A percentile compares a stretch with the other conserved stretches of the same genome.
Evolutionary conservation across 2,329 filamentous ascomycete species (phyloP).

Genomic region (Aspergillus aculeatinus): DNA sequence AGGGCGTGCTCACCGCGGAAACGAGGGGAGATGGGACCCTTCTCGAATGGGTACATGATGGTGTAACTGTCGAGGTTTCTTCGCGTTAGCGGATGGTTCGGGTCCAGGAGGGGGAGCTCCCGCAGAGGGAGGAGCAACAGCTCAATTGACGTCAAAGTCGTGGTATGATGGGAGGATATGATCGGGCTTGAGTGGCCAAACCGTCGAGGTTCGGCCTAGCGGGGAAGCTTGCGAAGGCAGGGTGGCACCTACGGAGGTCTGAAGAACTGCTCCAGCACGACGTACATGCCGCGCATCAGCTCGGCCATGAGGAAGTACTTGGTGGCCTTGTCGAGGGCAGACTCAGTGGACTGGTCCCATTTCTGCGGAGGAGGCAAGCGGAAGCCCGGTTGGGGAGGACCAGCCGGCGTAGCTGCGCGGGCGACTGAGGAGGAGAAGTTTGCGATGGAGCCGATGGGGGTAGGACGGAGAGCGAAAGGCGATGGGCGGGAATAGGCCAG

Average conservation of each 20-base stretch:
- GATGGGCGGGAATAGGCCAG: slow-evolving; percentile 42
- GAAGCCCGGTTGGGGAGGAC: slow-evolving; percentile 78
- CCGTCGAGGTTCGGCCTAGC: neutral
- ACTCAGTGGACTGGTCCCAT: slow-evolving; percentile 80
- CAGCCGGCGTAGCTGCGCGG: slow-evolving; percentile 64
- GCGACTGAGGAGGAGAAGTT: slow-evolving; percentile 65
- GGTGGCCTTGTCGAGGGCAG: slow-evolving; percentile 75
- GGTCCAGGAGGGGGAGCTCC: neutral
- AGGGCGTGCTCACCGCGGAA: slow-evolving; percentile 98
- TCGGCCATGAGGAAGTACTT: slow-evolving; percentile 96
- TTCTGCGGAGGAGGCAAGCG: slow-evolving; percentile 68
- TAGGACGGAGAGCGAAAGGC: slow-evolving; percentile 29
- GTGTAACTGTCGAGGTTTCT: slow-evolving; percentile 69
- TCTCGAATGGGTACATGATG: slow-evolving; percentile 98
- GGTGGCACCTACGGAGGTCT: slow-evolving; percentile 78
- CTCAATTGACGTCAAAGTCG: neutral
- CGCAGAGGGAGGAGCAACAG: neutral
- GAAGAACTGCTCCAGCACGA: slow-evolving; percentile 97
- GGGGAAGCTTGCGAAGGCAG: neutral
- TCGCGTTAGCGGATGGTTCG: neutral
- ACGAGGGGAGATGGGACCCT: slow-evolving; percentile 94
- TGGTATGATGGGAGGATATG: neutral
- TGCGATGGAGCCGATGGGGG: slow-evolving; percentile 50
- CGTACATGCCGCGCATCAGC: slow-evolving; percentile 97
- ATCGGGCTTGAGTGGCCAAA: neutral